phyloP scores from a whole-genome alignment of 192 early-diverging fungal genomes.

The Entomortierella parvispora region DNA sequence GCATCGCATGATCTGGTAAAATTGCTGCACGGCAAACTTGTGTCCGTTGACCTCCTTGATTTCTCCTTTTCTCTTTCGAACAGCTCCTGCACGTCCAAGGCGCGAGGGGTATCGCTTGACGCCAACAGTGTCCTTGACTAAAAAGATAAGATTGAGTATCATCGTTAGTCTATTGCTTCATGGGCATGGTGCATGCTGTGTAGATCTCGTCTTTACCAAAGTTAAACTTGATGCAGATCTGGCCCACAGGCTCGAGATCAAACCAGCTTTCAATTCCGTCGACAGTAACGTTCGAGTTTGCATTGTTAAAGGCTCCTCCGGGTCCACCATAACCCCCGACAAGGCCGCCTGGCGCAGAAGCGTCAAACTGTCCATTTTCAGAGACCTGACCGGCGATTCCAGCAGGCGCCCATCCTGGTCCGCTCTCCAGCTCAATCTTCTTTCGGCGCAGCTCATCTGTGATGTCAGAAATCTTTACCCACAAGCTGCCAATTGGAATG shows the following conservation, averaged over 20 bases:
- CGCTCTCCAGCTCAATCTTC: conserved; percentile 73
- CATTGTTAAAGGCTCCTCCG: conserved; percentile 22
- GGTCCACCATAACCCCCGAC: background rate
- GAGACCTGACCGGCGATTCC: conserved; percentile 43
- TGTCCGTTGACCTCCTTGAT: conserved; percentile 92
- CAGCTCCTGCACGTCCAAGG: conserved; percentile 81
- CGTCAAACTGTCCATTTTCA: conserved; percentile 20
- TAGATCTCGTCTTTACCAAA: too few species aligned
- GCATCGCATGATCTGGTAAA: conserved; percentile 99
- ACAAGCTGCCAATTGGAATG: conserved; percentile 85
- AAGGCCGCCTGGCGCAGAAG: background rate
- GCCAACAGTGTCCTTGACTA: conserved; percentile 61
- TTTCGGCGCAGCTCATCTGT: conserved; percentile 84
- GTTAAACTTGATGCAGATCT: conserved; percentile 86
- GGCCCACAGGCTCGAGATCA: conserved; percentile 94
- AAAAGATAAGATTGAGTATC: conserved; percentile 1
- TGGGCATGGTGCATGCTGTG: background rate
- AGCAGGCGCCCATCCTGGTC: conserved; percentile 64
- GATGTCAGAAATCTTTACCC: conserved; percentile 95
- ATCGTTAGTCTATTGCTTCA: background rate
- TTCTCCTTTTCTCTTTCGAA: conserved; percentile 83
- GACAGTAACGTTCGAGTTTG: conserved; percentile 13
- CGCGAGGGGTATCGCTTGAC: conserved; percentile 64
- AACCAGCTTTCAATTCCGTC: conserved; percentile 85
- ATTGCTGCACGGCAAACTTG: conserved; percentile 89